These are phyloP conservation scores for Barnettozyma populi DNA, from an alignment of 805 yeast genomes.

Conservation along the genomic window DNA sequence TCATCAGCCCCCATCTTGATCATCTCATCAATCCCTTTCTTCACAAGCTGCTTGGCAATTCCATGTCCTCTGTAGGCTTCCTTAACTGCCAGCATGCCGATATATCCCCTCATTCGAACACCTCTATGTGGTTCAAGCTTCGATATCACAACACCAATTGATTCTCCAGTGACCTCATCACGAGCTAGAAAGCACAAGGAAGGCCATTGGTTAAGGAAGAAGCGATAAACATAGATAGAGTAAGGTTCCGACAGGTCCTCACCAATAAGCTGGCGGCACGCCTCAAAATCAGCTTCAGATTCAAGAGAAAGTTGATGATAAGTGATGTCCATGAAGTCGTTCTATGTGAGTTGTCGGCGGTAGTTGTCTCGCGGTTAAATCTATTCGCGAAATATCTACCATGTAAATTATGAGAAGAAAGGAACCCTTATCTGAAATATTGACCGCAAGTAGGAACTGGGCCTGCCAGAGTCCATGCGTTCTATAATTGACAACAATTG, in stretches of 20 bases:
- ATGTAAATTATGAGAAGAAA: too few species aligned
- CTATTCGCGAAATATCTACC: too few species aligned
- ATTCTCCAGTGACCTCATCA: conserved; percentile 28
- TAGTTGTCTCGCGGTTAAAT: too few species aligned
- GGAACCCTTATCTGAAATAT: too few species aligned
- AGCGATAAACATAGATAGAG: conserved; percentile 87
- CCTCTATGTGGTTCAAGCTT: conserved; percentile 74
- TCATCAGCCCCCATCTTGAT: conserved; percentile 69
- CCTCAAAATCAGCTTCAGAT: conserved; percentile 38
- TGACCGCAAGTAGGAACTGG: too few species aligned
- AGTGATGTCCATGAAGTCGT: conserved; percentile 6
- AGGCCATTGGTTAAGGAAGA: conserved; percentile 89
- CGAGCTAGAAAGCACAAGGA: conserved; percentile 66
- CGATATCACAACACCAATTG: conserved; percentile 82
- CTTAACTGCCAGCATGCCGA: conserved; percentile 92
- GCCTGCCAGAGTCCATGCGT: too few species aligned
- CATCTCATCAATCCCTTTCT: conserved; percentile 59
- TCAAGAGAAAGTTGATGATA: conserved; percentile 23
- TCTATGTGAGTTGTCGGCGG: not conserved
- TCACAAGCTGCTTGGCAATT: conserved; percentile 71
- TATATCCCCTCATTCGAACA: conserved; percentile 78
- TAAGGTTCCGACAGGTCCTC: conserved; percentile 88
- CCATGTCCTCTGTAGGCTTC: conserved; percentile 69
- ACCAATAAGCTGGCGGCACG: conserved; percentile 54
- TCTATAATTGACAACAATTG: too few species aligned